Base-by-base conservation (phyloP, 2,329 filamentous ascomycete genomes). In the Cercospora janseana region DNA sequence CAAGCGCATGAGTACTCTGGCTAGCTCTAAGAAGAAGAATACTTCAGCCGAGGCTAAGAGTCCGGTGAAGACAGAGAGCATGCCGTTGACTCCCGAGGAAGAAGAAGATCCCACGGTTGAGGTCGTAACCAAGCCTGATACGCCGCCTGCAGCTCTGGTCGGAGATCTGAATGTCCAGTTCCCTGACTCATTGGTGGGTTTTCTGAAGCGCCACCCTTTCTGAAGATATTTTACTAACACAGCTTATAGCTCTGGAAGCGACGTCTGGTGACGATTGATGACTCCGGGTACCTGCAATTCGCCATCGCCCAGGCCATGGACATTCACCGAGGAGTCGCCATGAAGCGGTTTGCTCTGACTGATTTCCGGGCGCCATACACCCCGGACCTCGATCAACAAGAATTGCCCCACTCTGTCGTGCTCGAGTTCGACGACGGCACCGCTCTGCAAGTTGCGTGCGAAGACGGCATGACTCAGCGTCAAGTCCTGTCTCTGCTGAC, bases 121-220 rank as follows among this genome's bases (percentile, higher is more conserved):
- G 16, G 48, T 45, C 16, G 34, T 42, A 9, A 40, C 56, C 29
- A 53, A 67, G 20, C 41, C 53, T 6, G 72, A 75, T 54, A 72
- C 69, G 42, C 72, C 71, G 27, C 73, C 83, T 45, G 77, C 85
- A 20, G 77, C 88, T 3, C 83, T 86, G 55, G 79, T 95, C 69
- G 89, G 91, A 41, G 88, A 96, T 63, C 85, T 98, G 56, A 97
- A 98, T 63, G 88, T 97, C 8, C 93, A 98, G 67, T 96, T 98
- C 67, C 93, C 93, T 0, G 92, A 97, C 66, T 95, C 89, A 47
- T 77, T 98, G 38, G 75, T 76, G 67, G 64, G 74, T 64, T 35
- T 10, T 24, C 37, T 27, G 38, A 12, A 49, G 40, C 46, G 20
- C 47, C 44, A 56, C 23, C 16, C 60, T 21, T 5, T 20, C 18